Evolutionary conservation across 345 rosid species (phyloP), one percentile per base, ranked within the genome.

Genomic region (Pseudoturritis turrita): DNA sequence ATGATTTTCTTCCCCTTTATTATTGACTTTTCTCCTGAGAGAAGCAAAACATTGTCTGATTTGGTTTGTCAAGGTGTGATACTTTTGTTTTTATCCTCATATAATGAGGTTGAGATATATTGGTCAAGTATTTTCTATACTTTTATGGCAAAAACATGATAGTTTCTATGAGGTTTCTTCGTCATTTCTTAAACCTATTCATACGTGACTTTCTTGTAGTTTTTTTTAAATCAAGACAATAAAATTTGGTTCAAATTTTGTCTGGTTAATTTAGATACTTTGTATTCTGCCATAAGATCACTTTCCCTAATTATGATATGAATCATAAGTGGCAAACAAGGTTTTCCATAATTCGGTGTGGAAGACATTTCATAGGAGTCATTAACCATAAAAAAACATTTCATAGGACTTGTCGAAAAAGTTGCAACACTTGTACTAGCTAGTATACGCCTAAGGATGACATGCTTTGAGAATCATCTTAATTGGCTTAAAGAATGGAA

Each of bases 11-110:
- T 6, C 37, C 47, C 1, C 12, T 37, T 47, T 1, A 14, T 14
- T 46, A 36, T 35, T 73, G 77, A 65, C 72, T 25, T 56, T 65
- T 73, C 77, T 18, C 65, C 22, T 15, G 14, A 4, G 62, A 66
- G 4, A 39, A 33, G 17, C 68, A 47, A 41, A 50, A 41, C 13
- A 7, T 40, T 21, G 36, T 39, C 43, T 39, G 36, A 28, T 49
- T 66, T 19, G n/a, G 50, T 49, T 56, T 18, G 57, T 65, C 44
- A 28, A 37, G 40, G 53, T 47, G n/a, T 39, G 51, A 36, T 47
- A 66, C 25, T 21, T 49, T 40, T 46, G 15, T 65, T 37, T 46
- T 18, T 65, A 25, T 56, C 46, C 29, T 21, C 41, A 2, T 64
- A 35, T 37, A 28, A 5, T 56, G 66, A 74, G 50, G 46, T 67